Conservation (phyloP, 192 early-diverging fungal genomes). For the Entomortierella chlamydospora region DNA sequence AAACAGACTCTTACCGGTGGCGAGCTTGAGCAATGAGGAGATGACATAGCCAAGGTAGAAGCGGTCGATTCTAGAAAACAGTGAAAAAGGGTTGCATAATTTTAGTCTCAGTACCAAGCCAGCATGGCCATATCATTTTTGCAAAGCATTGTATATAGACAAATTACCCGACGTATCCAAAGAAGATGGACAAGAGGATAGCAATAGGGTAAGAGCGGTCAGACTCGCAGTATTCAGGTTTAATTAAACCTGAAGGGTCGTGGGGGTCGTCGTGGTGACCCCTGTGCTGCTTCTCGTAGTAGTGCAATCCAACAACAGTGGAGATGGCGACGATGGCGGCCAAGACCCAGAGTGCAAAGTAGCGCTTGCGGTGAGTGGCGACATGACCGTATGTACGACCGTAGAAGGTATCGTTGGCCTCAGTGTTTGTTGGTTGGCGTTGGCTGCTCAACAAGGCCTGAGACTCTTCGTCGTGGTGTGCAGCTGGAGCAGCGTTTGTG, state of each 20-base stretch:
- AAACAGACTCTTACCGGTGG: conserved; percentile 25
- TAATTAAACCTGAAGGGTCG: neutral
- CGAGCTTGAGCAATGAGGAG: conserved; percentile 59
- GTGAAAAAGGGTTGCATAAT: conserved; percentile 6
- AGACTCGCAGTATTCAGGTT: conserved; percentile 47
- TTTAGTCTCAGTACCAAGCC: neutral
- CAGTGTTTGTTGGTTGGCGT: neutral
- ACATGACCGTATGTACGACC: conserved; percentile 42
- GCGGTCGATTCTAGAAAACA: conserved; percentile 56
- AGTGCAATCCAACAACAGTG: conserved; percentile 33
- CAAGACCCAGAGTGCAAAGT: conserved; percentile 42
- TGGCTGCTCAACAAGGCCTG: conserved; percentile 16
- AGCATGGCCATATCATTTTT: neutral
- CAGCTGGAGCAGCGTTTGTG: conserved; percentile 23
- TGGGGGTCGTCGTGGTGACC: neutral
- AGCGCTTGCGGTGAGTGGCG: conserved; percentile 46
- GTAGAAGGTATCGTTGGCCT: conserved; percentile 45
- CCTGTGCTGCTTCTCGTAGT: neutral
- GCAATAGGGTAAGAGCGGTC: conserved; percentile 63
- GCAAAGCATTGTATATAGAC: neutral
- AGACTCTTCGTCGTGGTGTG: conserved; percentile 3
- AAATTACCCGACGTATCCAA: conserved; percentile 59
- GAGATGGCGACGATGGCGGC: conserved; percentile 26
- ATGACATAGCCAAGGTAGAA: conserved; percentile 66
- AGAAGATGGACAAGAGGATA: conserved; percentile 61